Percentiles rank a stretch among this genome's conserved stretches.
Conservation (phyloP, 805 yeast genomes). For the Yarrowia sp. region DNA sequence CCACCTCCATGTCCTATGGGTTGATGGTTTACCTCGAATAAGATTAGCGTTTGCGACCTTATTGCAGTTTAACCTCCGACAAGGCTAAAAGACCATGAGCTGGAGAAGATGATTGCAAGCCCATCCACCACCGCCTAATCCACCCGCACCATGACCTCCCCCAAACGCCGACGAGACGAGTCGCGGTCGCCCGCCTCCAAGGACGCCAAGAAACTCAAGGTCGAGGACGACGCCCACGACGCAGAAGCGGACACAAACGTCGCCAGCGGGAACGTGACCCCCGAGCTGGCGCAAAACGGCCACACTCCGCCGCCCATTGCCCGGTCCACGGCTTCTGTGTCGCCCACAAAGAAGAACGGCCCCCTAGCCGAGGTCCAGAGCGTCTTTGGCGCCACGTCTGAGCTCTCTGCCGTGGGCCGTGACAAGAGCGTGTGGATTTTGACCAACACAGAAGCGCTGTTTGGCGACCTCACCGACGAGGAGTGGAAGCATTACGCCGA, state of each 20-base stretch:
- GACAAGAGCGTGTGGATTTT: slow-evolving; percentile 17
- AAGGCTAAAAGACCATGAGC: slow-evolving; percentile 11
- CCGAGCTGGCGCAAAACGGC: background rate
- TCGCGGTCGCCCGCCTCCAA: slow-evolving; percentile 15
- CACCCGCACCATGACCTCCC: slow-evolving; percentile 13
- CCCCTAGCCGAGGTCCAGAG: slow-evolving; percentile 12
- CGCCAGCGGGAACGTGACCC: too few species aligned
- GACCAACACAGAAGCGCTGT: slow-evolving; percentile 14
- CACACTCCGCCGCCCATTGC: background rate
- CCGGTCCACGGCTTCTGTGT: slow-evolving; percentile 2
- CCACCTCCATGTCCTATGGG: too few species aligned
- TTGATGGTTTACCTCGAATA: background rate
- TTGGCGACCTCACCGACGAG: slow-evolving; percentile 32
- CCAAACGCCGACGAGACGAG: slow-evolving; percentile 35
- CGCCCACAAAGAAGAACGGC: slow-evolving; percentile 9
- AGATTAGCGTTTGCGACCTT: background rate
- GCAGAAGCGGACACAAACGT: too few species aligned
- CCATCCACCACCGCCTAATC: too few species aligned
- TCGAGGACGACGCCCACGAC: slow-evolving; percentile 3
- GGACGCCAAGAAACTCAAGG: slow-evolving; percentile 12
- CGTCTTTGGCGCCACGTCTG: background rate
- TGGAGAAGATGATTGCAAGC: too few species aligned
- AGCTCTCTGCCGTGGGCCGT: background rate
- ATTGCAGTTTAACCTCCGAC: background rate
- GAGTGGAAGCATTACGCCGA: slow-evolving; percentile 22